A percentile compares a stretch with the other conserved stretches of the same genome.
Evolutionary conservation across 208 protist species (phyloP).

Genomic region (Sergeia podlipaevii): DNA sequence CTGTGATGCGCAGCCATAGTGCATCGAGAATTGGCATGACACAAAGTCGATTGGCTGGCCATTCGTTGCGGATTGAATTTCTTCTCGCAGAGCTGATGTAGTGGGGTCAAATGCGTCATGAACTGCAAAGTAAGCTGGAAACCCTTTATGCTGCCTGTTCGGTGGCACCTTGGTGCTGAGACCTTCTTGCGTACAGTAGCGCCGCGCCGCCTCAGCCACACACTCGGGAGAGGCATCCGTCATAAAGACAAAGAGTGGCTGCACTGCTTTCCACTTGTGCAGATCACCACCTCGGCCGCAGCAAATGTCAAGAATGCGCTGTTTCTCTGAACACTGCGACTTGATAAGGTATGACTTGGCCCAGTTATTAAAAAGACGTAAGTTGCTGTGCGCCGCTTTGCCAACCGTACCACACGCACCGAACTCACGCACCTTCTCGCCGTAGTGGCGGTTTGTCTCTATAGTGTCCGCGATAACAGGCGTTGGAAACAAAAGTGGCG

Average conservation of each 20-base stretch:
- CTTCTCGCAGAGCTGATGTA: slow-evolving; percentile 10
- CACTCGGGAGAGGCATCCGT: slow-evolving; percentile 62
- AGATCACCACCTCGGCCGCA: slow-evolving; percentile 75
- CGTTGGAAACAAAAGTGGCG: neutral
- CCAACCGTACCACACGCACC: slow-evolving; percentile 5
- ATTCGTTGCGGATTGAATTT: slow-evolving; percentile 8
- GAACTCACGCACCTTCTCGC: slow-evolving; percentile 36
- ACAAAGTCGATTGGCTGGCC: slow-evolving; percentile 33
- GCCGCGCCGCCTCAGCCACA: slow-evolving; percentile 64
- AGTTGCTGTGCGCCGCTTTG: slow-evolving; percentile 20
- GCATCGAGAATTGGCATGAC: slow-evolving; percentile 85
- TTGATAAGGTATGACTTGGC: slow-evolving; percentile 42
- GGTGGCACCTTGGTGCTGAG: slow-evolving; percentile 49
- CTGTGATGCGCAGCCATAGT: slow-evolving; percentile 60
- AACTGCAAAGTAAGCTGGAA: slow-evolving; percentile 57
- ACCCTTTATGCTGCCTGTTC: slow-evolving; percentile 18
- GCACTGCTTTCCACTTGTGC: slow-evolving; percentile 63
- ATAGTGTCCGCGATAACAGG: slow-evolving; percentile 13
- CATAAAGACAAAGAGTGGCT: slow-evolving; percentile 55
- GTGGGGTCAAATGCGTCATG: slow-evolving; percentile 62
- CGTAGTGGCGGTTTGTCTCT: slow-evolving; percentile 62
- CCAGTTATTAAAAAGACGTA: slow-evolving; percentile 78
- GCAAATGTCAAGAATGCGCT: slow-evolving; percentile 61
- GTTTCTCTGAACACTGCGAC: neutral
- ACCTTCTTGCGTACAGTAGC: slow-evolving; percentile 60